A percentile compares a stretch with the other conserved stretches of the same genome.
Evolutionary conservation across 805 yeast genomes (phyloP).

Genomic region (Cyberlindnera euphorbiiphila): DNA sequence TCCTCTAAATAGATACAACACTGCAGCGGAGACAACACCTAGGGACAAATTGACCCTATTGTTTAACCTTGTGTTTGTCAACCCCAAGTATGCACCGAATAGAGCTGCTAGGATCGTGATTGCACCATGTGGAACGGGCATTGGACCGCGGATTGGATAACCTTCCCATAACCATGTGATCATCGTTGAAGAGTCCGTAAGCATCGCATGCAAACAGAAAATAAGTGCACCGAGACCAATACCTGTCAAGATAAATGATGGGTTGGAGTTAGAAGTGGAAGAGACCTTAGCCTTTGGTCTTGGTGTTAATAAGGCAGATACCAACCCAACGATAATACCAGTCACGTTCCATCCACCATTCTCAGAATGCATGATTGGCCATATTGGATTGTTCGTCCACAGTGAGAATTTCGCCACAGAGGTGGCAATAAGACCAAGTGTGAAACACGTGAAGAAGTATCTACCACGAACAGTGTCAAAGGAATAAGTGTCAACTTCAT

Average conservation of each 20-base stretch:
- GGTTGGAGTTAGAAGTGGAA: no score
- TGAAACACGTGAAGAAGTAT: slow-evolving; percentile 46
- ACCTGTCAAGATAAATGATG: slow-evolving; percentile 49
- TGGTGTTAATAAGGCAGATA: slow-evolving; percentile 63
- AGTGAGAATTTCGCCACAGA: slow-evolving; percentile 70
- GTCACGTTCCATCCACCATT: slow-evolving; percentile 84
- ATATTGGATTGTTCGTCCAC: slow-evolving; percentile 87
- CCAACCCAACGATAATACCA: slow-evolving; percentile 61
- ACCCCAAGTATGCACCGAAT: slow-evolving; percentile 50
- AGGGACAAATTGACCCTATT: slow-evolving; percentile 37
- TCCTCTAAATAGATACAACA: slow-evolving; percentile 49
- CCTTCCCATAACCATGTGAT: slow-evolving; percentile 98
- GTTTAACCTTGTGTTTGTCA: slow-evolving; percentile 19
- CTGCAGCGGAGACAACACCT: slow-evolving; percentile 38
- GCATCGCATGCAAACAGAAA: slow-evolving; percentile 66
- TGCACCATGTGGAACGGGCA: slow-evolving; percentile 79
- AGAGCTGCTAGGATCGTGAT: slow-evolving; percentile 57
- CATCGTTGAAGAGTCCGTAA: slow-evolving; percentile 81
- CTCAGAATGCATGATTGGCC: slow-evolving; percentile 87
- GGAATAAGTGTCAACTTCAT: slow-evolving; percentile 28
- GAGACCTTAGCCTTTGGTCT: slow-evolving; percentile 2
- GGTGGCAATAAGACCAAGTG: slow-evolving; percentile 70
- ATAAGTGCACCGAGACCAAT: slow-evolving; percentile 74
- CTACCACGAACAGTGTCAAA: slow-evolving; percentile 21
- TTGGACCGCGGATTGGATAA: slow-evolving; percentile 77